A percentile compares a stretch with the other conserved stretches of the same genome.
phyloP scores from a whole-genome alignment of 2,329 filamentous ascomycete species.

The Fusarium secorum region DNA sequence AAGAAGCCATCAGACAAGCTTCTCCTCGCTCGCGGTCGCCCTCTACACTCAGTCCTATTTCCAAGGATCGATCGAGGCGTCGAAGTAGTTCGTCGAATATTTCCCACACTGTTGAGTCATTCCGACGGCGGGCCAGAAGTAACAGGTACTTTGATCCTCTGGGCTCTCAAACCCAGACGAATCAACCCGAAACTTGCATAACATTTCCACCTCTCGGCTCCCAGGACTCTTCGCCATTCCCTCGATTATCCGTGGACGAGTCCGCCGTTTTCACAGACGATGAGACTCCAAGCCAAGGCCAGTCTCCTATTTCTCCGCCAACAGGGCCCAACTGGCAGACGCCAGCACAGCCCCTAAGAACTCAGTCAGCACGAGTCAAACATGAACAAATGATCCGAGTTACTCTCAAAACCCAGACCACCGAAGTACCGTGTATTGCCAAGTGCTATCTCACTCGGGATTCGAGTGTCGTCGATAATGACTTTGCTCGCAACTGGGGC shows the following conservation, averaged over 20 bases:
- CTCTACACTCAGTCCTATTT: slow-evolving; percentile 19
- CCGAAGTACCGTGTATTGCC: slow-evolving; percentile 25
- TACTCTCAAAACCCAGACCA: slow-evolving; percentile 17
- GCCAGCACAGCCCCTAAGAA: slow-evolving; percentile 6
- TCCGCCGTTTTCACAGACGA: slow-evolving; percentile 8
- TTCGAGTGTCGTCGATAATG: slow-evolving; percentile 19
- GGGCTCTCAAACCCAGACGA: neutral
- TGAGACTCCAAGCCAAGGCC: slow-evolving; percentile 7
- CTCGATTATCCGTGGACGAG: slow-evolving; percentile 1
- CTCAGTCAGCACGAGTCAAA: slow-evolving; percentile 20
- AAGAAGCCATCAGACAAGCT: slow-evolving; percentile 16
- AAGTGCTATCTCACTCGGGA: slow-evolving; percentile 19
- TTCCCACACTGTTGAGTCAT: neutral
- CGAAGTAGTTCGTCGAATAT: slow-evolving; percentile 6
- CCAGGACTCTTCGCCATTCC: slow-evolving; percentile 9
- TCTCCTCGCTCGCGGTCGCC: slow-evolving; percentile 22
- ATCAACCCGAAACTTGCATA: neutral
- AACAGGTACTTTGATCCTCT: neutral
- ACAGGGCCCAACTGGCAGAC: slow-evolving; percentile 3
- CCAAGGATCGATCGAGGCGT: slow-evolving; percentile 4
- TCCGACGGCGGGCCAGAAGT: neutral
- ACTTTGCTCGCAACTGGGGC: slow-evolving; percentile 18
- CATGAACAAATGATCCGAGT: slow-evolving; percentile 30
- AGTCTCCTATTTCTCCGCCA: slow-evolving; percentile 20
- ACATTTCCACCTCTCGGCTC: neutral